Evolutionary conservation across 805 yeast species (phyloP).

Genomic region (Scheffersomyces amazonensis): DNA sequence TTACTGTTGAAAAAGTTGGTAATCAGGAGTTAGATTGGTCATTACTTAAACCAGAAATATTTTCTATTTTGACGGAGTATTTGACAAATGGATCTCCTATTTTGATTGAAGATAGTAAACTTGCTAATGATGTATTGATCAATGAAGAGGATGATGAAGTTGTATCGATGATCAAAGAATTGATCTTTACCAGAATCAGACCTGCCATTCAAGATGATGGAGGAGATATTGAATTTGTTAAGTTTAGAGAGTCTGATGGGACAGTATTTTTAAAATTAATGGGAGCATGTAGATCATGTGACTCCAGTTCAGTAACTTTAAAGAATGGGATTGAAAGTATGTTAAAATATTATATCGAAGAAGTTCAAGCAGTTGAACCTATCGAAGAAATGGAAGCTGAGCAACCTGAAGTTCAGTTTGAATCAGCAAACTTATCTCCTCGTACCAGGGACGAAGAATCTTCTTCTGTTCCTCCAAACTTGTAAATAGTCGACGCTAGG

Average conservation of each 20-base stretch:
- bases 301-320: slow-evolving; percentile 61
- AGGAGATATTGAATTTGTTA: slow-evolving; percentile 68
- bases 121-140: slow-evolving; percentile 39
- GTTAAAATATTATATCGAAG: slow-evolving; percentile 69
- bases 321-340: slow-evolving; percentile 69
- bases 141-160: slow-evolving; percentile 66
- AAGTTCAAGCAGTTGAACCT: slow-evolving; percentile 56
- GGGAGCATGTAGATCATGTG: slow-evolving; percentile 76
- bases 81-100: slow-evolving; percentile 57
- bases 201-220: slow-evolving; percentile 78
- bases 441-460: slow-evolving; percentile 15
- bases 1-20: slow-evolving; percentile 68
- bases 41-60: slow-evolving; percentile 63
- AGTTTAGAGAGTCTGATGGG: slow-evolving; percentile 52
- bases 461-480: slow-evolving; percentile 21
- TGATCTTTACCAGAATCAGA: slow-evolving; percentile 65
- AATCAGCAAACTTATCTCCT: slow-evolving; percentile 17
- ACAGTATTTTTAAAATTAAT: slow-evolving; percentile 55
- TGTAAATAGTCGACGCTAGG: slow-evolving; percentile 18
- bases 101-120: slow-evolving; percentile 27
- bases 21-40: slow-evolving; percentile 52
- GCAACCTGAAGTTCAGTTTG: slow-evolving; percentile 3
- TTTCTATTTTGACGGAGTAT: slow-evolving; percentile 54
- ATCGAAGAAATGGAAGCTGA: slow-evolving; percentile 37
- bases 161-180: slow-evolving; percentile 64